Percentiles rank a stretch among this genome's conserved stretches.
Conservation (phyloP, 805 yeast genomes). For the Nakazawaea wickerhamii region DNA sequence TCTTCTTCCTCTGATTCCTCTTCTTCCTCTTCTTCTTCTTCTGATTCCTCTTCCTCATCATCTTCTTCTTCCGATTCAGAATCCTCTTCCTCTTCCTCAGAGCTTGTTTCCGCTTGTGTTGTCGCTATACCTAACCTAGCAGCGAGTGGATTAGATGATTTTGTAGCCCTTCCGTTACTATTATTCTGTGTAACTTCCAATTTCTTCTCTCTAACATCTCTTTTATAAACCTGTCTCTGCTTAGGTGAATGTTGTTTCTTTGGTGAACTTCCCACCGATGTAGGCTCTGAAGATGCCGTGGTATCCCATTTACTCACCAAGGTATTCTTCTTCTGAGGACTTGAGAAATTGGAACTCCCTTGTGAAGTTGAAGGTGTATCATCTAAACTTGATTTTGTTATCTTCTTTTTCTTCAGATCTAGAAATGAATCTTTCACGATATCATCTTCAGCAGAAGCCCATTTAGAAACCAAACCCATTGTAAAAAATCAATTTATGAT, state of each 20-base stretch:
- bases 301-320: not conserved
- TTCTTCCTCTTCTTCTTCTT: not conserved
- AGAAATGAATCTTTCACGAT: constrained; percentile 20
- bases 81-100: not conserved
- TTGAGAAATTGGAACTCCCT: not conserved
- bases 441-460: constrained; percentile 27
- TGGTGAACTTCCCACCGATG: not conserved
- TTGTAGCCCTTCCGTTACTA: not conserved
- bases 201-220: not conserved
- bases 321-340: not conserved
- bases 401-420: constrained; percentile 13
- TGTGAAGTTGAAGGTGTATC: not conserved
- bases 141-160: not conserved
- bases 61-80: constrained; percentile 5
- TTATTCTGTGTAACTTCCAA: not conserved
- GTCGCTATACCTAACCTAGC: not conserved
- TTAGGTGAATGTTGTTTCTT: not conserved
- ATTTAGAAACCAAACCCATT: constrained; percentile 23
- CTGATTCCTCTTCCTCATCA: not conserved
- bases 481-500: no score
- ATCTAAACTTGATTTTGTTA: constrained; percentile 9
- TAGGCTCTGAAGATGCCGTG: not conserved
- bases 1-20: constrained; percentile 5
- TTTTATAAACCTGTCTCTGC: no score
- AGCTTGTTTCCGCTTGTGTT: no score